These are phyloP conservation scores for Amanita muscaria DNA, from an alignment of 768 basidiomycete species.

Conservation along the genomic window DNA sequence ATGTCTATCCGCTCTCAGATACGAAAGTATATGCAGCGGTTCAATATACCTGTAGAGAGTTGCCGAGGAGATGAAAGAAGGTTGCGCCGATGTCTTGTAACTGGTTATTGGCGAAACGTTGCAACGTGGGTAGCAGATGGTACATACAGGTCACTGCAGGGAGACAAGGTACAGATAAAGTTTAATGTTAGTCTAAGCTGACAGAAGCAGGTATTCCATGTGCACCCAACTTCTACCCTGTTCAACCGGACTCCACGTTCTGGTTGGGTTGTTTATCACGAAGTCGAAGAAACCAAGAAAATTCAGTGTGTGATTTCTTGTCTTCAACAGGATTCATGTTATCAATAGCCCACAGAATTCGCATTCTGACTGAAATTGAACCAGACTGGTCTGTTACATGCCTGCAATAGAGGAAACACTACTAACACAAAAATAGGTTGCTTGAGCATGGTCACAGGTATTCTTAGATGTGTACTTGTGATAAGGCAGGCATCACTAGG, in stretches of 20 bases:
- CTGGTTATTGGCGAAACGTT: slow-evolving; percentile 91
- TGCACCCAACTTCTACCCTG: slow-evolving; percentile 89
- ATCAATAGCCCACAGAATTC: slow-evolving; percentile 50
- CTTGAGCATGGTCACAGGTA: slow-evolving; percentile 24
- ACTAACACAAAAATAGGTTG: slow-evolving; percentile 17
- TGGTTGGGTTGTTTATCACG: slow-evolving; percentile 92
- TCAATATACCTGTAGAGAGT: slow-evolving; percentile 71
- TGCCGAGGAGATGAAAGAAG: slow-evolving; percentile 84
- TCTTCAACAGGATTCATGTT: slow-evolving; percentile 7
- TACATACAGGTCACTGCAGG: slow-evolving; percentile 83
- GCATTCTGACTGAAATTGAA: slow-evolving; percentile 89
- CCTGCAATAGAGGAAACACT: neutral
- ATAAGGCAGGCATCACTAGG: no score
- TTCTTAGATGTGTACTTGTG: no score
- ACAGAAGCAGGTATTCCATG: slow-evolving; percentile 58
- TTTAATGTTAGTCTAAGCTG: slow-evolving; percentile 8
- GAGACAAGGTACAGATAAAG: slow-evolving; percentile 54
- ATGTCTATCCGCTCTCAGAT: slow-evolving; percentile 93
- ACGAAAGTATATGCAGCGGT: slow-evolving; percentile 90
- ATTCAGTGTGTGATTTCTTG: slow-evolving; percentile 51
- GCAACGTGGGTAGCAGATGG: slow-evolving; percentile 90
- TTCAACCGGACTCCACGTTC: slow-evolving; percentile 88
- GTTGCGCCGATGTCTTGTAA: slow-evolving; percentile 81
- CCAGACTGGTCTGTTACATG: slow-evolving; percentile 65
- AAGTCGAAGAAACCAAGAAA: slow-evolving; percentile 95